Percentiles rank a stretch among this genome's conserved stretches.
These are phyloP conservation scores for Pyrenochaeta sp. DNA, from an alignment of 2,329 filamentous ascomycete genomes.

Conservation along the genomic window DNA sequence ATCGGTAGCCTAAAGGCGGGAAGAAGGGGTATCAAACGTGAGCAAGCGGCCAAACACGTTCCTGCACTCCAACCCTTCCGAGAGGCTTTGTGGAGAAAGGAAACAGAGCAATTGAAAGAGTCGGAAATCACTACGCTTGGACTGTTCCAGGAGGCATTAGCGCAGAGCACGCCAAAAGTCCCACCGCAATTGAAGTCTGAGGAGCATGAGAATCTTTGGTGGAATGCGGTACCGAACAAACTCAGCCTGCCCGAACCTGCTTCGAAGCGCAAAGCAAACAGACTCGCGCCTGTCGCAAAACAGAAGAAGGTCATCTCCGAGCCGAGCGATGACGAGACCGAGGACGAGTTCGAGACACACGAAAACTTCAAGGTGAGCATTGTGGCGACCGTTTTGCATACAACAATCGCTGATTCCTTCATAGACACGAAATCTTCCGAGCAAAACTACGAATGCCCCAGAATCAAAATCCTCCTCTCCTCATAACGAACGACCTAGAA, in stretches of 20 bases:
- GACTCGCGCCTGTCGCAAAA: conserved; percentile 8
- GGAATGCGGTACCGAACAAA: conserved; percentile 23
- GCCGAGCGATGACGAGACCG: conserved; percentile 39
- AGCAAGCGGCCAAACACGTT: conserved; percentile 63
- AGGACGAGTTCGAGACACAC: conserved; percentile 50
- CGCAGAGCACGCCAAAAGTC: conserved; percentile 36
- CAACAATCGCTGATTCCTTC: conserved; percentile 8
- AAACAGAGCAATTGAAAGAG: conserved; percentile 35
- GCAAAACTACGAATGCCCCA: background rate
- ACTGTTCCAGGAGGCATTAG: conserved; percentile 45
- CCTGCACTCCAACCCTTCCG: conserved; percentile 65
- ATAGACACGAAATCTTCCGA: conserved; percentile 19
- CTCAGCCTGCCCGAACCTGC: conserved; percentile 16
- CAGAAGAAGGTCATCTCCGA: conserved; percentile 14
- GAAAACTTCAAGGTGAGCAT: conserved; percentile 39
- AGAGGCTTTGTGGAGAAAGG: conserved; percentile 54
- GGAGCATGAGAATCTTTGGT: conserved; percentile 30
- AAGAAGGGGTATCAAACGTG: conserved; percentile 56
- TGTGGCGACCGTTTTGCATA: too few relatives aligned
- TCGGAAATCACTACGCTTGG: conserved; percentile 37
- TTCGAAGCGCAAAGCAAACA: conserved; percentile 17
- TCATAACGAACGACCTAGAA: conserved; percentile 2
- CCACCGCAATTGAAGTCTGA: conserved; percentile 32
- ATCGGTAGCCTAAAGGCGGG: conserved; percentile 56
- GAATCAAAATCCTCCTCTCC: background rate